Evolutionary conservation across 306 rosid genomes (phyloP).

Genomic region (Phaseolus lunatus): DNA sequence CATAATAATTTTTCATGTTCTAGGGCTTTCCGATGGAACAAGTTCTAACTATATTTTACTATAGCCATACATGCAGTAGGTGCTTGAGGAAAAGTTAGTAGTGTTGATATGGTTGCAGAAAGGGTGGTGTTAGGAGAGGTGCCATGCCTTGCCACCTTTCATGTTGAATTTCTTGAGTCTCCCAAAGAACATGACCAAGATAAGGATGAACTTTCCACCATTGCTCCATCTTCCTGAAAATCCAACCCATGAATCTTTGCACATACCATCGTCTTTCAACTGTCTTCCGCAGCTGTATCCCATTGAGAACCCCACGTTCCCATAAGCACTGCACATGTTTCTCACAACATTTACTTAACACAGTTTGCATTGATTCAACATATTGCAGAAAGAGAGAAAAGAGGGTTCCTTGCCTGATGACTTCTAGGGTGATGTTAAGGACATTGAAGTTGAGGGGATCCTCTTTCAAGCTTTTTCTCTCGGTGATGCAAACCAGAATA

Average conservation of each 20-base stretch:
- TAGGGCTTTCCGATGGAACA: too few relatives aligned
- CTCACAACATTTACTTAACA: background rate
- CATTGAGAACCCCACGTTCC: constrained; percentile 75
- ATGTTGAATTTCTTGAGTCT: constrained; percentile 69
- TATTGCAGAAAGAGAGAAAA: background rate
- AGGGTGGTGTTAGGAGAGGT: constrained; percentile 35
- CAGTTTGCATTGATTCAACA: too few relatives aligned
- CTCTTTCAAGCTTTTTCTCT: constrained; percentile 61
- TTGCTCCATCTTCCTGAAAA: constrained; percentile 65
- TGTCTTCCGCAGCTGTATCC: constrained; percentile 70
- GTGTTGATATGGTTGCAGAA: too few relatives aligned
- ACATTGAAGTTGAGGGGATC: constrained; percentile 83
- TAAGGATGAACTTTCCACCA: constrained; percentile 59
- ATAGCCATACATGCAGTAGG: too few relatives aligned
- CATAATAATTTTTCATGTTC: too few relatives aligned
- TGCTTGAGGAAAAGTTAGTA: too few relatives aligned
- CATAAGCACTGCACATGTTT: constrained; percentile 68
- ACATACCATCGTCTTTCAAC: constrained; percentile 38
- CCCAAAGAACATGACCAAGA: constrained; percentile 75
- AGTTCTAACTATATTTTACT: too few relatives aligned
- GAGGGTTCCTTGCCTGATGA: constrained; percentile 30
- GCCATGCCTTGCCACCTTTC: constrained; percentile 63
- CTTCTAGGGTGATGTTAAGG: constrained; percentile 66
- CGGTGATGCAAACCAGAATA: constrained; percentile 69
- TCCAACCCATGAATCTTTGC: constrained; percentile 63